Conservation (phyloP, 805 yeast genomes). For the Teunomyces stri region DNA sequence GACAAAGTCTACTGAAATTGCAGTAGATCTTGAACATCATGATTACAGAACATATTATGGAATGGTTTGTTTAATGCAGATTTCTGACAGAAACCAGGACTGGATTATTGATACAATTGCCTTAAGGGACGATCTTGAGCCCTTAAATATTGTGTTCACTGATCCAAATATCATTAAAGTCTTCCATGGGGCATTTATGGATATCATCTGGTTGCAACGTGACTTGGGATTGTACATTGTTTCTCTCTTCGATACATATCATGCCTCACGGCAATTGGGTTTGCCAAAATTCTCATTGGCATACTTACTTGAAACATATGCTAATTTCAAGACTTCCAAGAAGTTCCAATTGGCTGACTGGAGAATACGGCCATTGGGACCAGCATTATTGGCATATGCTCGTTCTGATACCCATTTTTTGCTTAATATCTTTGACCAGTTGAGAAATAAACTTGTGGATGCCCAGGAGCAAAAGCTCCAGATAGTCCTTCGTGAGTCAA, state of each 20-base stretch:
- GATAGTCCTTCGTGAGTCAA: conserved; percentile 68
- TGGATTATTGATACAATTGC: conserved; percentile 84
- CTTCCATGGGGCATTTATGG: conserved; percentile 96
- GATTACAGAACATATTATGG: conserved; percentile 90
- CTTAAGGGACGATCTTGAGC: conserved; percentile 66
- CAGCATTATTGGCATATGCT: conserved; percentile 80
- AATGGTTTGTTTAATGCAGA: conserved; percentile 88
- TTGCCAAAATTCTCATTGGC: conserved; percentile 84
- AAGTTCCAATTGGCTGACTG: conserved; percentile 96
- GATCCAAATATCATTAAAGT: conserved; percentile 82
- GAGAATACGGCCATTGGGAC: conserved; percentile 83
- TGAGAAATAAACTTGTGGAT: conserved; percentile 59
- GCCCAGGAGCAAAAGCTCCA: conserved; percentile 44
- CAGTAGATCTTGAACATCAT: conserved; percentile 95
- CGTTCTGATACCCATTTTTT: conserved; percentile 94
- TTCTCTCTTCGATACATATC: conserved; percentile 86
- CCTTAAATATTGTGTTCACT: conserved; percentile 72
- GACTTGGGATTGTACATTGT: conserved; percentile 92
- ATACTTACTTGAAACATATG: conserved; percentile 73
- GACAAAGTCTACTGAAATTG: conserved; percentile 57
- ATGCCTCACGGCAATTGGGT: conserved; percentile 79
- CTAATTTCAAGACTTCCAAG: conserved; percentile 83
- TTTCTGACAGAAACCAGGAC: conserved; percentile 76
- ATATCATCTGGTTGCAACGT: conserved; percentile 93
- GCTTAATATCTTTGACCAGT: conserved; percentile 71